Evolutionary conservation across 2,329 filamentous ascomycete genomes (phyloP), one percentile per base, ranked within the genome.

Genomic region (Fusarium ramigenum): DNA sequence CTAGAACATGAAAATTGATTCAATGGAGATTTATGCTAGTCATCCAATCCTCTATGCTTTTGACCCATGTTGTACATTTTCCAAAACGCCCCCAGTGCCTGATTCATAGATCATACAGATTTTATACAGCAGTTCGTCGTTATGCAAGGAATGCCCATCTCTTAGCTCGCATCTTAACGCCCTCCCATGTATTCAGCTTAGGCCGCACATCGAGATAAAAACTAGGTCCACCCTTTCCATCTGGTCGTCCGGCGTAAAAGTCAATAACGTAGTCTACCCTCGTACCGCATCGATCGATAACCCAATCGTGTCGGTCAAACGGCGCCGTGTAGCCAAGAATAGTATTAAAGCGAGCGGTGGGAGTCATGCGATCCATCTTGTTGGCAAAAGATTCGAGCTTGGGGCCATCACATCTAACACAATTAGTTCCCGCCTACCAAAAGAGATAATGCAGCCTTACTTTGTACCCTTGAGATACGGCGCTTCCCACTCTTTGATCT

Each of bases 241-340:
- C 81, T 7, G 84, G 82, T 10, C 88, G 85, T 0, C 96, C 96
- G 9, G 94, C 91, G 80, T 99, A 99, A 78, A 99, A 99, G 83
- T 99, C 96, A 82, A 99, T 99, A 43, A 99, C 93, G 81, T 99
- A 99, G 78, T 98, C 96, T 54, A 99, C 85, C 78, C 90, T 90
- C 25, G 87, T 92, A 36, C 93, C 96, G 80, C 96, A 98, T 58
- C 96, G 88, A 83, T 99, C 95, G 40, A 99, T 92, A 30, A 98
- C 91, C 96, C 96, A 99, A 82, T 99, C 96, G 82, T 99, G 96
- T 34, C 96, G 88, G 83, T 99, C 96, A 82, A 99, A 99, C 4
- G 96, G 96, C 60, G 92, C 87, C 67, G 93, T 92, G 82, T 97
- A 98, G n/a, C 96, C 96, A 60, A 97, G 84, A 65, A 95, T 83